A percentile compares a stretch with the other conserved stretches of the same genome.
These are phyloP conservation scores for Ustilago tritici DNA, from an alignment of 1,284 basidiomycete species.

Conservation along the genomic window DNA sequence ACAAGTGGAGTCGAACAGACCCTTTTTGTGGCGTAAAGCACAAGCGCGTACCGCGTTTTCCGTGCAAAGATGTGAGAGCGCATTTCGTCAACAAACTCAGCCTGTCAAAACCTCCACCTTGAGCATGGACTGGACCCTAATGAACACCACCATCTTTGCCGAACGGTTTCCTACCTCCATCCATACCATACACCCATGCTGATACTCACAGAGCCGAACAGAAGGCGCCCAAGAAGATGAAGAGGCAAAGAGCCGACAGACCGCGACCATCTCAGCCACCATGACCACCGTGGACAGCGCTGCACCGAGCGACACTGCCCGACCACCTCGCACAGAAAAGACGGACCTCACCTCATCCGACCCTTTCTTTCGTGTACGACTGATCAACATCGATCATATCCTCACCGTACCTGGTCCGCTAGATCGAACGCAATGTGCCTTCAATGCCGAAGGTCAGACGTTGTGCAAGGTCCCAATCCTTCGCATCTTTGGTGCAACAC, in stretches of 20 bases:
- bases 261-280: not conserved
- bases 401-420: slow-evolving; percentile 44
- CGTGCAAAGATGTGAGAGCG: slow-evolving; percentile 12
- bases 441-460: slow-evolving; percentile 75
- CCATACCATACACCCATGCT: not conserved
- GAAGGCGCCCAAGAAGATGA: slow-evolving; percentile 1
- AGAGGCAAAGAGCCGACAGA: not conserved
- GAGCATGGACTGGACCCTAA: slow-evolving; percentile 3
- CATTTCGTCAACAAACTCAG: not conserved
- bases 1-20: slow-evolving; percentile 5
- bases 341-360: slow-evolving; percentile 20
- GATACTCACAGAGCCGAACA: not conserved
- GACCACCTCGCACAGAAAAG: slow-evolving; percentile 25
- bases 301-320: slow-evolving; percentile 9
- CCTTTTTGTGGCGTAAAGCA: slow-evolving; percentile 36
- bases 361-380: slow-evolving; percentile 60
- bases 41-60: slow-evolving; percentile 23
- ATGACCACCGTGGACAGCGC: slow-evolving; percentile 10
- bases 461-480: slow-evolving; percentile 78
- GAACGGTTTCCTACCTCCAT: not conserved
- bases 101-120: slow-evolving; percentile 4
- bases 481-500: slow-evolving; percentile 87
- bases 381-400: slow-evolving; percentile 65
- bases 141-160: not conserved
- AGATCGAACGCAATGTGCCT: slow-evolving; percentile 58